Percentiles rank a stretch among this genome's conserved stretches.
phyloP scores from a whole-genome alignment of 179 eudicot genomes.

The Beta lomatogona region DNA sequence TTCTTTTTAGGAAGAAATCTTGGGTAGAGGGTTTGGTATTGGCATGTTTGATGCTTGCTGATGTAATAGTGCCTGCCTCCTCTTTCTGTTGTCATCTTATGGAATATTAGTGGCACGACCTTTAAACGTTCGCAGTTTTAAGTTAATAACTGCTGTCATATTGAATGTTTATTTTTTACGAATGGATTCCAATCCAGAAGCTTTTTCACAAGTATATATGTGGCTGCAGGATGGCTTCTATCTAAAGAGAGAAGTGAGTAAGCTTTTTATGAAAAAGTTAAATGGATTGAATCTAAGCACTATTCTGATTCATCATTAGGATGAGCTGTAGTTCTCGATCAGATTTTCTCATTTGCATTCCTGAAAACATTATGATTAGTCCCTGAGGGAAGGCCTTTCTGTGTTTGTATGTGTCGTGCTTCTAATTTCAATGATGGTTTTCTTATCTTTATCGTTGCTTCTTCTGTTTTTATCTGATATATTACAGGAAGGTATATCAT shows the following conservation, averaged over 20 bases:
- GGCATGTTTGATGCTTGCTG: background rate
- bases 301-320: background rate
- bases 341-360: background rate
- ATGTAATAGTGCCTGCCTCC: too few species aligned
- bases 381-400: background rate
- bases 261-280: background rate
- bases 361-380: background rate
- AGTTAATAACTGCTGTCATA: background rate
- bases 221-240: background rate
- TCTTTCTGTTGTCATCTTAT: background rate
- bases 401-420: background rate
- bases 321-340: background rate
- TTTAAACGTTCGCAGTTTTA: background rate
- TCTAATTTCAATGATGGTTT: constrained; percentile 1
- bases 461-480: background rate
- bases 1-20: too few species aligned
- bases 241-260: background rate
- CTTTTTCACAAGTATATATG: background rate
- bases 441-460: background rate
- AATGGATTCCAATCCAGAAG: background rate
- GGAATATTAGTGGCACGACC: background rate
- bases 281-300: background rate
- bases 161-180: background rate
- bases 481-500: constrained; percentile 66
- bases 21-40: too few species aligned